Conservation (phyloP, 352 stramenopile species). For the Elongisporangium undulatum region DNA sequence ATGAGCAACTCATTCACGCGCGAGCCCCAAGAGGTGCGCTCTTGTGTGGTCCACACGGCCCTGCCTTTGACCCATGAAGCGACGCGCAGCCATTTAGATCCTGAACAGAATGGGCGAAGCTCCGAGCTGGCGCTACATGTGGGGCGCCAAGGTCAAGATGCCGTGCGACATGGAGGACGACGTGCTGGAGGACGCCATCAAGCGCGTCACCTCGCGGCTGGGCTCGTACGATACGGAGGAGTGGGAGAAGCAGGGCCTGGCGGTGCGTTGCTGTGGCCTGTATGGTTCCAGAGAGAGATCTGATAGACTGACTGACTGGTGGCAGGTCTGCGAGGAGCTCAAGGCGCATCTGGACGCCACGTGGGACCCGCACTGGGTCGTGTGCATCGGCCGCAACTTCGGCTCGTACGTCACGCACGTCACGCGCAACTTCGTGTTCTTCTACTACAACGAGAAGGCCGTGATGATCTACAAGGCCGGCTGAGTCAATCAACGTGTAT, state of each 20-base stretch:
- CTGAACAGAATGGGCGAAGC: conserved; percentile 55
- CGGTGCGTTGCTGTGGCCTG: conserved; percentile 20
- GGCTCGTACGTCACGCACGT: conserved; percentile 93
- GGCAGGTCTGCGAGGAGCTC: conserved; percentile 74
- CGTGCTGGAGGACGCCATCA: conserved; percentile 84
- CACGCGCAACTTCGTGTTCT: conserved; percentile 90
- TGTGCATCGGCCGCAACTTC: conserved; percentile 90
- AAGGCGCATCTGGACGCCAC: conserved; percentile 68
- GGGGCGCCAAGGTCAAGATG: conserved; percentile 84
- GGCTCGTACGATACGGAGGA: conserved; percentile 75
- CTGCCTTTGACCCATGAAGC: conserved; percentile 8
- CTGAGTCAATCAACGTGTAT: conserved; percentile 10
- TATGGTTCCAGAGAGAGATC: not conserved
- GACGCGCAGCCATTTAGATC: not conserved
- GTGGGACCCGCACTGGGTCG: conserved; percentile 83
- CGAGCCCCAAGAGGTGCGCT: not conserved
- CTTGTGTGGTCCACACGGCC: not conserved
- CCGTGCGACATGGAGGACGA: conserved; percentile 88
- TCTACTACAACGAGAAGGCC: conserved; percentile 88
- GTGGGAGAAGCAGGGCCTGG: conserved; percentile 77
- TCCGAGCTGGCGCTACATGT: conserved; percentile 86
- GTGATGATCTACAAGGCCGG: conserved; percentile 87
- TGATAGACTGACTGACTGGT: not conserved
- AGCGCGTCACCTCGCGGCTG: conserved; percentile 58
- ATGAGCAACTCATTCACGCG: not conserved